Percentiles rank a stretch among this genome's conserved stretches.
These are phyloP conservation scores for Penicillium ucsense DNA, from an alignment of 495 filamentous ascomycete genomes.

Conservation along the genomic window DNA sequence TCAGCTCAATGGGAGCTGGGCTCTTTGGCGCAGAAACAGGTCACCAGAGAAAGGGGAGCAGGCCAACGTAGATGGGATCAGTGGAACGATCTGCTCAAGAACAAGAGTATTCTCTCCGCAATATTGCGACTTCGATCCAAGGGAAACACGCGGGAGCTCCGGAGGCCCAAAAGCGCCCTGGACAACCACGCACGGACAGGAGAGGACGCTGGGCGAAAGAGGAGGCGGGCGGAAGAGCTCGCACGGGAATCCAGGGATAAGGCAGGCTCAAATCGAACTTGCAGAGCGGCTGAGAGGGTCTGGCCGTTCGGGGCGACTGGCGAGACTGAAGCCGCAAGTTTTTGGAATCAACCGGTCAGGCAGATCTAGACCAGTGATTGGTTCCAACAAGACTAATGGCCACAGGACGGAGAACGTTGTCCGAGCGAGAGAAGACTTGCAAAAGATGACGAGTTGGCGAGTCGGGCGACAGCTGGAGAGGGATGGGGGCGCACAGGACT, in stretches of 20 bases:
- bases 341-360: too few species aligned
- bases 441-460: too few species aligned
- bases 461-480: too few species aligned
- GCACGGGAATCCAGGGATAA: conserved; percentile 22
- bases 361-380: conserved; percentile 11
- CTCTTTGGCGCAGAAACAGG: too few species aligned
- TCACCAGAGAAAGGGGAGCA: too few species aligned
- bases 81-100: neutral
- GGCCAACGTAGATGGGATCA: neutral
- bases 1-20: too few species aligned
- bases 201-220: neutral
- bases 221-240: neutral
- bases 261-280: neutral
- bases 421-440: conserved; percentile 2
- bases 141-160: conserved; percentile 1
- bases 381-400: conserved; percentile 4
- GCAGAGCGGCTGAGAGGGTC: conserved; percentile 1
- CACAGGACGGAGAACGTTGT: conserved; percentile 5
- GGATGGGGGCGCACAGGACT: neutral
- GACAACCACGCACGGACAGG: conserved; percentile 17
- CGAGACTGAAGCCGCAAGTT: too few species aligned
- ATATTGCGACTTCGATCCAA: conserved; percentile 4
- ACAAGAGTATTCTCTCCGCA: conserved; percentile 7
- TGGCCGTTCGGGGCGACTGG: neutral
- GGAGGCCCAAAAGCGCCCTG: conserved; percentile 1